phyloP scores from a whole-genome alignment of 306 rosid genomes.

The Vachellia pachyceras region DNA sequence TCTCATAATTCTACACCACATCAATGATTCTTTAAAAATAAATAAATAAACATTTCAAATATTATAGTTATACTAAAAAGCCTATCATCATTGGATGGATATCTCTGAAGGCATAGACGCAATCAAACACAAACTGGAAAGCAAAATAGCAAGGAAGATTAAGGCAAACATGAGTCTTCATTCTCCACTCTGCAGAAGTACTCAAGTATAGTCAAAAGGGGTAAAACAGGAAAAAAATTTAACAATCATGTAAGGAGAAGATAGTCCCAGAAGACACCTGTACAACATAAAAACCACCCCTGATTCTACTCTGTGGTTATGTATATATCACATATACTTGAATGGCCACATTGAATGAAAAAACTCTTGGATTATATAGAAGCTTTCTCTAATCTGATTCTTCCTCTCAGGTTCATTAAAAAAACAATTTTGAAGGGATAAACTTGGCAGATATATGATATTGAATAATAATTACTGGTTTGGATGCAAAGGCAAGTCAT shows the following conservation, averaged over 20 bases:
- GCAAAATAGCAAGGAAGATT: conserved; percentile 31
- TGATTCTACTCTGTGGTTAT: conserved; percentile 36
- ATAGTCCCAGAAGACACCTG: conserved; percentile 45
- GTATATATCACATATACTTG: conserved; percentile 40
- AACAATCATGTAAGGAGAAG: conserved; percentile 47
- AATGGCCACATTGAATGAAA: conserved; percentile 44
- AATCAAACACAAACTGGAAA: not conserved
- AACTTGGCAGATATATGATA: conserved; percentile 48
- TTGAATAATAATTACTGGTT: conserved; percentile 50
- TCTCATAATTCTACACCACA: not conserved
- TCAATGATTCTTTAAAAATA: not conserved
- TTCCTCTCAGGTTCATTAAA: conserved; percentile 43
- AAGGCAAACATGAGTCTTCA: conserved; percentile 39
- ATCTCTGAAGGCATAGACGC: not conserved
- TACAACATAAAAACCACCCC: conserved; percentile 51
- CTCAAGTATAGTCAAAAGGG: conserved; percentile 31
- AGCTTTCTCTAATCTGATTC: conserved; percentile 48
- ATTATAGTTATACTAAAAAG: not conserved
- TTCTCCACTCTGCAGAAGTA: conserved; percentile 42
- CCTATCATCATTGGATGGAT: conserved; percentile 1
- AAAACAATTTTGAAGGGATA: conserved; percentile 30
- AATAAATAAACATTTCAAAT: not conserved
- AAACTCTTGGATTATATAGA: conserved; percentile 41
- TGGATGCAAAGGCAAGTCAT: conserved; percentile 35
- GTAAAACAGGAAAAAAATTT: not conserved